phyloP scores from a whole-genome alignment of 345 rosid species.

The Salix caprea region DNA sequence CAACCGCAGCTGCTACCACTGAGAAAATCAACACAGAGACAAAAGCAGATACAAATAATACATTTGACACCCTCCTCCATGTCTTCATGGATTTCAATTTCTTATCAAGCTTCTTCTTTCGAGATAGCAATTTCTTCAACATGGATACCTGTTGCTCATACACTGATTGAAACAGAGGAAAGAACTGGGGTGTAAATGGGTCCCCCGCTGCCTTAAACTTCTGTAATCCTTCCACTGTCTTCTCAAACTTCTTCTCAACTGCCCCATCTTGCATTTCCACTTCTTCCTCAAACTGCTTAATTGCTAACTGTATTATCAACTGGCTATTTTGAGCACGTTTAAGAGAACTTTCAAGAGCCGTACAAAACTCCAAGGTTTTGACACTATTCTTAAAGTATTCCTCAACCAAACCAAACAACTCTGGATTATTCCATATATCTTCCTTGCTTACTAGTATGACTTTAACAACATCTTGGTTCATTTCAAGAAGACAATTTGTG shows the following conservation, averaged over 20 bases:
- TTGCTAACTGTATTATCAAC: slow-evolving; percentile 54
- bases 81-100: slow-evolving; percentile 51
- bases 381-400: slow-evolving; percentile 64
- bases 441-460: slow-evolving; percentile 61
- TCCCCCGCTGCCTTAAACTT: slow-evolving; percentile 61
- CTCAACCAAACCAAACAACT: slow-evolving; percentile 57
- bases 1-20: slow-evolving; percentile 81
- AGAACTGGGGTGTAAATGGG: slow-evolving; percentile 73
- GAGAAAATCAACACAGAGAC: slow-evolving; percentile 74
- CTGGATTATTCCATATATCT: slow-evolving; percentile 70
- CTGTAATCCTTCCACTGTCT: slow-evolving; percentile 61
- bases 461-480: slow-evolving; percentile 78
- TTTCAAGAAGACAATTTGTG: slow-evolving; percentile 59
- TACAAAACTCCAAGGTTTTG: slow-evolving; percentile 68
- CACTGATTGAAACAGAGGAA: slow-evolving; percentile 41
- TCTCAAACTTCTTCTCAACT: slow-evolving; percentile 41
- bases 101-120: slow-evolving; percentile 61
- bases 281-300: slow-evolving; percentile 61
- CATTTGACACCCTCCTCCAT: slow-evolving; percentile 75
- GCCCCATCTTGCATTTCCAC: slow-evolving; percentile 17
- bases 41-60: slow-evolving; percentile 62
- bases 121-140: slow-evolving; percentile 43
- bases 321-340: slow-evolving; percentile 65
- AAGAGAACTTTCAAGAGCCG: slow-evolving; percentile 63
- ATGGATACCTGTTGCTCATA: slow-evolving; percentile 47